These are phyloP conservation scores for Solanum tacnaense DNA, from an alignment of 257 asterid species.

Conservation along the genomic window DNA sequence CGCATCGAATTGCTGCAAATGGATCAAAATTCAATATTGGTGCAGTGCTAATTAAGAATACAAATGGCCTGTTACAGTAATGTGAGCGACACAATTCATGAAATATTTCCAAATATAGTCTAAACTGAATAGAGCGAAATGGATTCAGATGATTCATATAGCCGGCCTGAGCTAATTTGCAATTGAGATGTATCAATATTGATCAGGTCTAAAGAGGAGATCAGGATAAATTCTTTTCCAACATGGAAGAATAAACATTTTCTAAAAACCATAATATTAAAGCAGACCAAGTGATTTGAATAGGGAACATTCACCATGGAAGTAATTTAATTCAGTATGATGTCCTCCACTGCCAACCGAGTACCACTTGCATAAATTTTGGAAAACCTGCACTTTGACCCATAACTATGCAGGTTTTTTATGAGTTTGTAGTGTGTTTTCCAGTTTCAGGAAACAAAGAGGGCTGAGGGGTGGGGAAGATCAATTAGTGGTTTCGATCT, in stretches of 20 bases:
- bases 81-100: neutral
- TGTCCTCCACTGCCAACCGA: neutral
- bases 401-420: neutral
- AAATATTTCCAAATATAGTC: neutral
- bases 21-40: neutral
- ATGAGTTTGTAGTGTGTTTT: neutral
- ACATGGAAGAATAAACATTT: neutral
- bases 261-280: neutral
- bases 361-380: neutral
- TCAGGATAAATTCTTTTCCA: neutral
- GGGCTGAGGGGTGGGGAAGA: neutral
- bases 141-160: neutral
- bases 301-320: neutral
- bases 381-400: neutral
- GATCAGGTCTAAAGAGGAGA: neutral
- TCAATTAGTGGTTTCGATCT: neutral
- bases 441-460: neutral
- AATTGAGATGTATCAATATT: neutral
- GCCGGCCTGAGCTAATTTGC: neutral
- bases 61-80: neutral
- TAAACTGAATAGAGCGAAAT: neutral
- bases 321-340: neutral
- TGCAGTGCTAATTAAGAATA: neutral
- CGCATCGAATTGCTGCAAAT: neutral
- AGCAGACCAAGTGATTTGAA: neutral